Conservation (phyloP, 1,284 basidiomycete genomes). For the Inonotus obliquus region DNA sequence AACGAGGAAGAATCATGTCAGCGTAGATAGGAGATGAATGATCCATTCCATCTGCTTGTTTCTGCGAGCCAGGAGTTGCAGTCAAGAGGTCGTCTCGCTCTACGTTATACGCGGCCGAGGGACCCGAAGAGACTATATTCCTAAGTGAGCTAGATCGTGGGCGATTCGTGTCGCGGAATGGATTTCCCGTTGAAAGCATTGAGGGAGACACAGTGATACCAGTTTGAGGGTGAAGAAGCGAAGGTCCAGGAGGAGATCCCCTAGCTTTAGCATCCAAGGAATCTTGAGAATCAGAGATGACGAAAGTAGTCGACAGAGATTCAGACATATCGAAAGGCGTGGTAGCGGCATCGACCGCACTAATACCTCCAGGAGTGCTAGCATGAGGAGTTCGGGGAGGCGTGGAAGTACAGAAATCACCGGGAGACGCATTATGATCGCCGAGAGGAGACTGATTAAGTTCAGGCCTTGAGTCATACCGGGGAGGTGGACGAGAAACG, state of each 20-base stretch:
- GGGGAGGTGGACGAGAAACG: not conserved
- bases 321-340: not conserved
- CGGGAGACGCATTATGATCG: not conserved
- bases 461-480: not conserved
- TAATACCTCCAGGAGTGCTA: not conserved
- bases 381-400: not conserved
- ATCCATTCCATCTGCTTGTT: not conserved
- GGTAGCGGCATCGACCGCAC: not conserved
- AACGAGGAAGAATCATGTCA: constrained; percentile 5
- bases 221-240: not conserved
- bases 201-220: not conserved
- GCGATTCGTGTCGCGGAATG: not conserved
- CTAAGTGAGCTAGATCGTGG: constrained; percentile 1
- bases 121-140: not conserved
- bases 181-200: not conserved
- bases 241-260: not conserved
- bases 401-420: not conserved
- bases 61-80: not conserved
- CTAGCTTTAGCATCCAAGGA: not conserved
- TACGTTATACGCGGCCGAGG: not conserved
- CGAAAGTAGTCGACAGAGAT: not conserved
- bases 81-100: not conserved
- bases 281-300: constrained; percentile 5
- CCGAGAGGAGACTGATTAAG: not conserved
- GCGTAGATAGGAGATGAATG: not conserved